Evolutionary conservation across 192 early-diverging fungal species (phyloP), one percentile per base, ranked within the genome.

Genomic region (Rhizoclosmatium globosum): DNA sequence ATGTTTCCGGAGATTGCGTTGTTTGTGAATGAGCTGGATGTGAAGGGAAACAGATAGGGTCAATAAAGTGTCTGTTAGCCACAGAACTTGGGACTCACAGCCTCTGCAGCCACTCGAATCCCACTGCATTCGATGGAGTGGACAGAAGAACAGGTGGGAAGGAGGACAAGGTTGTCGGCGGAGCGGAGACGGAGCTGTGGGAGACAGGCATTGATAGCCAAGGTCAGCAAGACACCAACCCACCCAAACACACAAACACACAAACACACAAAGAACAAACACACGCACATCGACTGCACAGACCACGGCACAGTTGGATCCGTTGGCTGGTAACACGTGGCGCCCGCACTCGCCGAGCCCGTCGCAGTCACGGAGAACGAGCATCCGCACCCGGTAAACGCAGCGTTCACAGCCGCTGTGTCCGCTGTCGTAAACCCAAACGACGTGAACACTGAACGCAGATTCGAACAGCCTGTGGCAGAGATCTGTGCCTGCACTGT

Each of bases 381-480:
- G 64, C 74, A 76, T 45, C 74, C 74, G 47, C 74, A 76, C 4
- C 57, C 46, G 1, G 74, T 23, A 21, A 64, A 56, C 11, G 47
- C 7, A 11, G 44, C 21, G 47, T 44, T 71, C 21, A 47, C 60
- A 39, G 74, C 9, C 4, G 45, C 41, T 2, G 46, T 67, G 3
- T 39, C 23, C 1, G 74, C 47, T 7, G 64, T 53, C 21, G 44
- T 17, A 46, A 76, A 76, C 46, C 74, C 74, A 7, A 45, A 76
- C 15, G 62, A 15, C 19, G 64, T 66, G 64, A 76, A 66, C n/a
- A 76, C 48, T 9, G 43, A 9, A 9, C 46, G 44, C 41, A 76
- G 64, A 47, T 76, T 76, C 1, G 61, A 13, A 64, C 74, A 76
- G 47, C 74, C 74, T n/a, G 47, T 47, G 11, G 74, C n/a, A 9